Conservation (phyloP, 2,329 filamentous ascomycete genomes). For the Orbilia ellipsospora region DNA sequence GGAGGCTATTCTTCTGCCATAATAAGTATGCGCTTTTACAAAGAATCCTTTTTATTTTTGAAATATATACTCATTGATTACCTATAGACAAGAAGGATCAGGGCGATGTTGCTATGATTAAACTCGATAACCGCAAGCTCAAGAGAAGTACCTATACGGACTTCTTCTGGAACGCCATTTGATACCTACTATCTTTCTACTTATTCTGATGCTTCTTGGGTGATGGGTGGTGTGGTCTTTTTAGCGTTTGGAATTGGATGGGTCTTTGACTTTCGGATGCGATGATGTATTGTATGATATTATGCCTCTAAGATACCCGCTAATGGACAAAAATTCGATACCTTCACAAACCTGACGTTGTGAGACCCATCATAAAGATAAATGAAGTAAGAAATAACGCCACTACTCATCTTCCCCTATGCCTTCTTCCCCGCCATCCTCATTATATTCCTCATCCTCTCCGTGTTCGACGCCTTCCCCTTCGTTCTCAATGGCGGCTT, state of each 20-base stretch:
- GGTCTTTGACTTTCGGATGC: background rate
- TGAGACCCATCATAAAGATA: background rate
- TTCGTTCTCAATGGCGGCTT: slow-evolving; percentile 5
- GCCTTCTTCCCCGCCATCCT: background rate
- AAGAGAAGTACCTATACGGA: slow-evolving; percentile 92
- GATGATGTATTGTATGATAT: slow-evolving; percentile 9
- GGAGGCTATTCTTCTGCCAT: slow-evolving; percentile 83
- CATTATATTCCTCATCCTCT: slow-evolving; percentile 25
- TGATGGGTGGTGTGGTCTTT: slow-evolving; percentile 8
- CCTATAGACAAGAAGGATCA: slow-evolving; percentile 75
- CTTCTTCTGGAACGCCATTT: slow-evolving; percentile 93
- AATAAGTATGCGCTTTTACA: slow-evolving; percentile 1
- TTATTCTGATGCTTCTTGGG: background rate
- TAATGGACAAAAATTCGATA: slow-evolving; percentile 9
- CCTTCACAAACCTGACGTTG: background rate
- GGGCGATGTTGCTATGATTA: slow-evolving; percentile 93
- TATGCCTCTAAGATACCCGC: slow-evolving; percentile 21
- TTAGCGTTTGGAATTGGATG: slow-evolving; percentile 12
- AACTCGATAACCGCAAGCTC: slow-evolving; percentile 86
- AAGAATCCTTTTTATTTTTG: background rate
- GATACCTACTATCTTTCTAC: slow-evolving; percentile 56
- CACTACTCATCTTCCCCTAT: background rate
- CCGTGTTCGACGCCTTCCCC: slow-evolving; percentile 13
- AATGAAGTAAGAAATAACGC: background rate
- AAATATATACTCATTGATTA: background rate